phyloP scores from a whole-genome alignment of 441 rosid genomes.

The Cnidoscolus chayamansa region DNA sequence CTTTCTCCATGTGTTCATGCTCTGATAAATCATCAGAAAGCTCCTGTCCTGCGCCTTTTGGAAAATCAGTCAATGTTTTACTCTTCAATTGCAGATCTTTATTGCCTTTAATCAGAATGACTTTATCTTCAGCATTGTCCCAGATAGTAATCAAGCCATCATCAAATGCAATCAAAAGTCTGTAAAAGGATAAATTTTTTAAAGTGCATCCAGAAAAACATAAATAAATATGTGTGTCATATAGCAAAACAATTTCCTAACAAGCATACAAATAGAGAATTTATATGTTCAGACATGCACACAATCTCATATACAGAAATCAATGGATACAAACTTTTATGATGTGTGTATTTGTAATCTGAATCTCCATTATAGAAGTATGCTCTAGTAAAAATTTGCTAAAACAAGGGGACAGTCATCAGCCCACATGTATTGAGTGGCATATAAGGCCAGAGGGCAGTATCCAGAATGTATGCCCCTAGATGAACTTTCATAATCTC shows the following conservation, averaged over 20 bases:
- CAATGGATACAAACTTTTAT: neutral
- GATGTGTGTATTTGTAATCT: neutral
- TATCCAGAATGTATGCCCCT: constrained; percentile 10
- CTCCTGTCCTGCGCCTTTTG: constrained; percentile 34
- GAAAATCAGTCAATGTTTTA: constrained; percentile 30
- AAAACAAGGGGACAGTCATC: neutral
- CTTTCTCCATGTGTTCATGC: constrained; percentile 42
- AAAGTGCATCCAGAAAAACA: constrained; percentile 21
- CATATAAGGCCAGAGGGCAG: constrained; percentile 11
- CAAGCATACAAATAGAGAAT: neutral
- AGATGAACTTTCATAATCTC: neutral
- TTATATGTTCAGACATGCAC: neutral
- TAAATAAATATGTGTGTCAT: neutral
- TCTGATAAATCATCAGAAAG: constrained; percentile 34
- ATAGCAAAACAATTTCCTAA: neutral
- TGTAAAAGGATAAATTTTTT: constrained; percentile 35
- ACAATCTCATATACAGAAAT: neutral
- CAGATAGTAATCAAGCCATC: constrained; percentile 57
- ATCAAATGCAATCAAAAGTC: constrained; percentile 68
- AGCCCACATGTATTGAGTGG: neutral
- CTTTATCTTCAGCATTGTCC: constrained; percentile 52
- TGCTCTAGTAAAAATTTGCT: neutral
- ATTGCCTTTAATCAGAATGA: constrained; percentile 48
- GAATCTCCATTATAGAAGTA: neutral
- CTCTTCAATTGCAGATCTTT: constrained; percentile 57